Evolutionary conservation across 2,329 filamentous ascomycete species (phyloP), one percentile per base, ranked within the genome.

Genomic region (Bipolaris bicolor): DNA sequence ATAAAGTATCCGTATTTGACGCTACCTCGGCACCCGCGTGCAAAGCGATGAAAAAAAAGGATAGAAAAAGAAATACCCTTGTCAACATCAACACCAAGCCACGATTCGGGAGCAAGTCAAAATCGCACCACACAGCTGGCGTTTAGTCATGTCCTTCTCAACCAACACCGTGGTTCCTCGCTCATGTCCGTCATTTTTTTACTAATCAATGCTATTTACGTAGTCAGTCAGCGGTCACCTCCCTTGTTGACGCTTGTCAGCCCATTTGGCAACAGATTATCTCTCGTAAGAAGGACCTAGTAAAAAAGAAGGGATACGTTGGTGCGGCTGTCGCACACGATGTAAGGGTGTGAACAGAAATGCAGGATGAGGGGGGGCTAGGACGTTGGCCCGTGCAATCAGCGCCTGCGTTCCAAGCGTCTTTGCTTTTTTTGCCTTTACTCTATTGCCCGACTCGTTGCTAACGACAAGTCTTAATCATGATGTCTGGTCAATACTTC

Each of bases 371-470:
- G 49, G 15, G 46, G 46, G 34, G 56, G 55, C 48, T 45, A 33
- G 29, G 51, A 45, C 31, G 26, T 10, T 5, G 43, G 43, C 4
- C 43, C 43, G 43, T 45, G 43, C 43, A 16, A n/a, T 4, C 33
- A 49, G 46, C 46, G 56, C 49, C 51, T 63, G 57, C 55, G 52
- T 58, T 58, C 22, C 52, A 49, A 55, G 39, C 5, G 60, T 36
- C 39, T 54, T 60, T 61, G 60, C 57, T 61, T 61, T 61, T 57
- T 16, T 40, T 16, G 26, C 31, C 43, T 61, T 59, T 46, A 26
- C 52, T 31, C 22, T 29, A 26, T 29, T 36, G 46, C 46, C 33
- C 20, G 46, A 49, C 46, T 49, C 22, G 34, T 49, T 26, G 33
- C 15, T 39, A 51, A 61, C 41, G 41, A 47, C 44, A 49, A 46